Percentiles rank a stretch among this genome's conserved stretches.
phyloP scores from a whole-genome alignment of 2,329 filamentous ascomycete genomes.

The Fonsecaea multimorphosa region DNA sequence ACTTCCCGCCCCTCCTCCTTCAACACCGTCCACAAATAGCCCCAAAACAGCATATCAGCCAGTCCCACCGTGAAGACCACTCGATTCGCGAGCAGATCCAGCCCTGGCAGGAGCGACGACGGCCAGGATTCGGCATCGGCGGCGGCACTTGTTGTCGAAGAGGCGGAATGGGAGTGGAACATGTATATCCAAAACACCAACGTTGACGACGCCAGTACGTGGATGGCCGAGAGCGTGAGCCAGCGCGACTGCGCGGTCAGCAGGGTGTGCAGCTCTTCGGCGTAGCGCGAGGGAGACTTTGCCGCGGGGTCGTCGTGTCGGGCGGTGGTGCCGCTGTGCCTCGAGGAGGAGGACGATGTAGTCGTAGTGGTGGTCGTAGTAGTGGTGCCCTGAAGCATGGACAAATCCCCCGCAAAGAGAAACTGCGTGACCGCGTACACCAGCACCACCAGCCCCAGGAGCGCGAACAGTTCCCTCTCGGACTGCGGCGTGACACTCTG shows the following conservation, averaged over 20 bases:
- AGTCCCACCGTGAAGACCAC: constrained; percentile 36
- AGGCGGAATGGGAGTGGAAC: constrained; percentile 27
- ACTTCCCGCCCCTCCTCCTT: constrained; percentile 38
- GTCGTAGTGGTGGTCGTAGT: neutral
- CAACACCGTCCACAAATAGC: constrained; percentile 39
- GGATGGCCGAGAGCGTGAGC: constrained; percentile 33
- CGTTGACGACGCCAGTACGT: constrained; percentile 27
- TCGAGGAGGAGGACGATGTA: constrained; percentile 9
- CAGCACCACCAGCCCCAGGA: constrained; percentile 32
- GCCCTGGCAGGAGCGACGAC: constrained; percentile 3
- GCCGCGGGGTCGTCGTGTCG: neutral
- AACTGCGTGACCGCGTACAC: constrained; percentile 30
- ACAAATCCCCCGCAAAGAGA: constrained; percentile 36
- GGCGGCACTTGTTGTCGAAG: neutral
- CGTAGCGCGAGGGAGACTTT: constrained; percentile 25
- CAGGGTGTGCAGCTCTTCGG: constrained; percentile 35
- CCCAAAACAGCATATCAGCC: constrained; percentile 40
- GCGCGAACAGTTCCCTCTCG: constrained; percentile 33
- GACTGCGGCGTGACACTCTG: neutral
- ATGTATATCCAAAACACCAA: constrained; percentile 38
- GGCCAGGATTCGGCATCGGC: no score
- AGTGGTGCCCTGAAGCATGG: constrained; percentile 9
- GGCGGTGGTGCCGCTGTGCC: neutral
- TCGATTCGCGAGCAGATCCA: constrained; percentile 32
- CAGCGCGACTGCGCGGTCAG: constrained; percentile 34